Base-by-base conservation (phyloP, 768 basidiomycete species). In the Mycena rebaudengoi region DNA sequence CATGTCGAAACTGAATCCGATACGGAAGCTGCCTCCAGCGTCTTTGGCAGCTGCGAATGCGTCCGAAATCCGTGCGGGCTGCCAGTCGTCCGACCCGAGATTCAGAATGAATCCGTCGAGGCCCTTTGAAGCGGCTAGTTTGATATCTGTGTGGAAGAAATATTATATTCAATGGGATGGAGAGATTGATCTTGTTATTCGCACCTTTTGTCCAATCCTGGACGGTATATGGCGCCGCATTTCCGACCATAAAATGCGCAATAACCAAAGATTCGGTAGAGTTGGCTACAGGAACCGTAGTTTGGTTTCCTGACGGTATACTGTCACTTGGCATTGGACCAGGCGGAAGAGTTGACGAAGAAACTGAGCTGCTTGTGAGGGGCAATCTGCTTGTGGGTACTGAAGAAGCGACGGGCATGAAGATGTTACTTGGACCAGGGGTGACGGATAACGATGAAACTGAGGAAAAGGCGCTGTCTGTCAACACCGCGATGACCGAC, bases 161-260 rank as follows among this genome's bases (percentile, higher is more conserved):
- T n/a, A 26, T 21, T 48, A 5, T 48, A 7, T 18, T 28, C 45
- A 29, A n/a, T 13, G 12, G 13, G 45, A 30, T 7, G 12, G 4
- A 29, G 35, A 10, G 35, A 10, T 10, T 7, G 4, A 29, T 3
- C 18, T 14, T 11, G 21, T 4, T 11, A 48, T 11, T 18, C 56
- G 18, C 7, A 58, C 56, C 56, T 11, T 26, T 43, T 7, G 49
- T 26, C 58, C 58, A 60, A 28, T 60, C 40, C 2, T 43, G 8
- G 3, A 23, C 32, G 7, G 58, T 60, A 28, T 60, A 60, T 21
- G 58, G 58, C 20, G 7, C n/a, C 23, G 48, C 48, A 35, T 50
- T 50, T 33, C 58, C 58, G 35, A 60, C 58, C 58, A 60, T 51
- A 21, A 60, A 60, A 40, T 60, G 58, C 2, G 58, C 58, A 40